Evolutionary conservation across 1,284 basidiomycete genomes (phyloP), one percentile per base, ranked within the genome.

Genomic region (Taiwanofungus camphoratus): DNA sequence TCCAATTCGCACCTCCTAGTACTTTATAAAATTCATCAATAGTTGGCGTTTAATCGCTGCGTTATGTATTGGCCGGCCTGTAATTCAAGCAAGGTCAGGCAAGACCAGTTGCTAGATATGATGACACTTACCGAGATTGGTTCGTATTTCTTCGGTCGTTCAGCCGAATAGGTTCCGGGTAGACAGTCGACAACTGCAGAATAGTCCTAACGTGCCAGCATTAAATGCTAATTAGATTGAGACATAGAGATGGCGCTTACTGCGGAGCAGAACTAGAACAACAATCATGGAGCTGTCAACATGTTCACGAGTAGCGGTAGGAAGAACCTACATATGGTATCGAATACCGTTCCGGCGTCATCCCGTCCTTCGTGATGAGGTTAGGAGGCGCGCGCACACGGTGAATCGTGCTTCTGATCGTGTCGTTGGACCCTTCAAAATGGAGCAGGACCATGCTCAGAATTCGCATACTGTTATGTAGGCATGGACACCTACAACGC

Each of bases 381-480:
- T 56, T 41, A 0, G 57, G 59, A 1, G 79, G 78, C 1, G 73
- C 69, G 23, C 71, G 67, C 8, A 82, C 79, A 6, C 78, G 72
- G 55, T 82, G 79, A 11, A 78, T 58, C 0, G 78, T 77, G 46
- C 77, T 79, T 49, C 73, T 70, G 22, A 82, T 72, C 3, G 64
- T 69, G 53, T 80, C 77, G 51, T 81, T 80, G 0, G 74, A 74
- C 78, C 79, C 73, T 75, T 43, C n/a, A n/a, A n/a, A n/a, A n/a
- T n/a, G n/a, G n/a, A n/a, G n/a, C n/a, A n/a, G n/a, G n/a, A n/a
- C n/a, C n/a, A n/a, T n/a, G n/a, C n/a, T n/a, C n/a, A n/a, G n/a
- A n/a, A n/a, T n/a, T n/a, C n/a, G n/a, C n/a, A n/a, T n/a, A n/a
- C n/a, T n/a, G n/a, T n/a, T n/a, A 3, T 2, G 8, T 3, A 41